Evolutionary conservation across 495 filamentous ascomycete species (phyloP).

Genomic region (Lasiosphaeria hispida): DNA sequence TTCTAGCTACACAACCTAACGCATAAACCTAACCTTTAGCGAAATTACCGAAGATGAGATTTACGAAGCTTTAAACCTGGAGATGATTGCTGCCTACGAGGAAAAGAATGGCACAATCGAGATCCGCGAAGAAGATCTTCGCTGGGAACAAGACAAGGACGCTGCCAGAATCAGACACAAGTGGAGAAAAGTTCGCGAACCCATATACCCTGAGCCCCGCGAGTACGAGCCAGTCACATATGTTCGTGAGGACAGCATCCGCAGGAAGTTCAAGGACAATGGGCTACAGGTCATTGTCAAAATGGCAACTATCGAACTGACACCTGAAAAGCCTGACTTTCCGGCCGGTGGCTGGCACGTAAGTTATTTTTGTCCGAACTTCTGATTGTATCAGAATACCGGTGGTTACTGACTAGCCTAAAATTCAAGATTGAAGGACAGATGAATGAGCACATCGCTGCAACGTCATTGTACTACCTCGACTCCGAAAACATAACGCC

Average conservation of each 20-base stretch:
- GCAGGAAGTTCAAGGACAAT: constrained; percentile 34
- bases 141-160: background rate
- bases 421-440: constrained; percentile 47
- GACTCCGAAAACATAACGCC: constrained; percentile 59
- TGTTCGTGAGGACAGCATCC: constrained; percentile 24
- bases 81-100: too few relatives aligned
- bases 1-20: too few relatives aligned
- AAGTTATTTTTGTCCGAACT: background rate
- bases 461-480: constrained; percentile 60
- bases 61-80: too few relatives aligned
- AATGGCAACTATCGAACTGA: constrained; percentile 60
- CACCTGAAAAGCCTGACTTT: constrained; percentile 52
- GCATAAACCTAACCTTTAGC: too few relatives aligned
- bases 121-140: background rate
- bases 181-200: constrained; percentile 37
- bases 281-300: constrained; percentile 65
- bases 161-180: background rate
- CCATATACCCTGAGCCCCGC: constrained; percentile 18
- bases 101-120: background rate
- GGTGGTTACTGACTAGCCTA: constrained; percentile 21
- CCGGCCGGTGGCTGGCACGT: constrained; percentile 38
- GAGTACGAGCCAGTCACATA: constrained; percentile 29
- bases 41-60: too few relatives aligned
- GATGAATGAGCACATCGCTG: constrained; percentile 59
- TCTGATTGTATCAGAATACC: background rate